These are phyloP conservation scores for Epichloe typhina DNA, from an alignment of 2,329 filamentous ascomycete genomes.

Conservation along the genomic window DNA sequence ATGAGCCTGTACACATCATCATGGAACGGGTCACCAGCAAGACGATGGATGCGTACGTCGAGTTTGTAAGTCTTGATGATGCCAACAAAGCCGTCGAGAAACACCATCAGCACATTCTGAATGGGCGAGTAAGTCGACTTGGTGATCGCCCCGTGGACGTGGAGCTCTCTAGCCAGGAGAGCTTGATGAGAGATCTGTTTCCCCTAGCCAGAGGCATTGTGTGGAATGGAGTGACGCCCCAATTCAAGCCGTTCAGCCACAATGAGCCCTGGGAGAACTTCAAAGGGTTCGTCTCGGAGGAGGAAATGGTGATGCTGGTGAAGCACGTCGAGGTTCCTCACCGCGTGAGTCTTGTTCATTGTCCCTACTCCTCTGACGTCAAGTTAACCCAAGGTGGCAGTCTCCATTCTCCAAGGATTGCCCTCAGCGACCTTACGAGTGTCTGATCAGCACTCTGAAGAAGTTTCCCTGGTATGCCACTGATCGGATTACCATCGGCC, in stretches of 20 bases:
- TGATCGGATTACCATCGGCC: constrained; percentile 40
- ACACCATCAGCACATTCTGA: constrained; percentile 25
- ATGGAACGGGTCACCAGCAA: constrained; percentile 51
- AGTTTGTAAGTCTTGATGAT: constrained; percentile 39
- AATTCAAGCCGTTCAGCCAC: constrained; percentile 20
- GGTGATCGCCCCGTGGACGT: constrained; percentile 45
- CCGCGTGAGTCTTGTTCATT: constrained; percentile 35
- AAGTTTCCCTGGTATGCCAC: constrained; percentile 52
- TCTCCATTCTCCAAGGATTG: constrained; percentile 47
- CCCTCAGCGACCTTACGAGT: constrained; percentile 52
- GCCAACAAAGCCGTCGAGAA: constrained; percentile 39
- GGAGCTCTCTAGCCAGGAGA: constrained; percentile 40
- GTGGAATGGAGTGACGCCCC: constrained; percentile 38
- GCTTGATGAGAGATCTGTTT: constrained; percentile 50
- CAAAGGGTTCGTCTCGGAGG: constrained; percentile 45
- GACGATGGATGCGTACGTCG: constrained; percentile 48
- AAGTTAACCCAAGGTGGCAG: constrained; percentile 20
- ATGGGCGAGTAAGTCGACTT: constrained; percentile 34
- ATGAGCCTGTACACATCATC: constrained; percentile 48
- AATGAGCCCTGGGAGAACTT: constrained; percentile 38
- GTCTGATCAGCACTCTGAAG: constrained; percentile 47
- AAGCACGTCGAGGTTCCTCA: constrained; percentile 50
- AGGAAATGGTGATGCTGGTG: constrained; percentile 50
- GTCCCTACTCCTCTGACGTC: not conserved
- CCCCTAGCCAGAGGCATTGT: constrained; percentile 39